phyloP scores from a whole-genome alignment of 2,329 filamentous ascomycete genomes.

The Neonectria sp. region DNA sequence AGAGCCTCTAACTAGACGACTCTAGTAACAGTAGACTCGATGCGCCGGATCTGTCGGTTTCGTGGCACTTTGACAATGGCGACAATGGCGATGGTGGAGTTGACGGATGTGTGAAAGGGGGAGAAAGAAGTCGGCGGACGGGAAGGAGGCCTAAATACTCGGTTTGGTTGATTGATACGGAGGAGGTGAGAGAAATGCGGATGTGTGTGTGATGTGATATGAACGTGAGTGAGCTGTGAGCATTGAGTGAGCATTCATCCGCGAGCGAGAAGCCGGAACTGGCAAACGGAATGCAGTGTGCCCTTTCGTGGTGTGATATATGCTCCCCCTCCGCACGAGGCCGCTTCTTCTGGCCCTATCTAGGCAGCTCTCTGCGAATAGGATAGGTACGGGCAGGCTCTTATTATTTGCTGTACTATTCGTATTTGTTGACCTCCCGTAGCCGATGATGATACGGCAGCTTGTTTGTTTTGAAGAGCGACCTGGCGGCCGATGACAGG shows the following conservation, averaged over 20 bases:
- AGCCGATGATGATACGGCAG: constrained; percentile 35
- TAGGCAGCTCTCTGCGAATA: constrained; percentile 8
- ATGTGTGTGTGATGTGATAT: background rate
- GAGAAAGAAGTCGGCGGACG: constrained; percentile 7
- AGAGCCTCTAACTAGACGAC: constrained; percentile 1
- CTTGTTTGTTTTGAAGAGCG: constrained; percentile 46
- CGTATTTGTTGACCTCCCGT: constrained; percentile 11
- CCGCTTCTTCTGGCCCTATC: constrained; percentile 14
- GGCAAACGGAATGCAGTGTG: constrained; percentile 18
- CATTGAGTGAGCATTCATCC: constrained; percentile 5
- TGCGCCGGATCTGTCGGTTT: constrained; percentile 11
- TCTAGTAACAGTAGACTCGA: constrained; percentile 3
- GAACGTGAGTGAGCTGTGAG: background rate
- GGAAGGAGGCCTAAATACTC: constrained; percentile 11
- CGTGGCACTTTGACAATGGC: constrained; percentile 11
- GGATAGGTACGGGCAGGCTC: background rate
- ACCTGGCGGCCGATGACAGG: constrained; percentile 36
- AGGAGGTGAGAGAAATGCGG: background rate
- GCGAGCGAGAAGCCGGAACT: background rate
- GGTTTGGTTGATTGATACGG: background rate
- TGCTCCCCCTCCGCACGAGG: constrained; percentile 14
- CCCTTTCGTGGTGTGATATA: constrained; percentile 25
- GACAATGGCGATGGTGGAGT: constrained; percentile 8
- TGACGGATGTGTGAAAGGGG: constrained; percentile 7
- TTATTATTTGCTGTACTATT: background rate